Evolutionary conservation across 1,284 basidiomycete species (phyloP).

Genomic region (Sporisorium iseilematis-ciliati): DNA sequence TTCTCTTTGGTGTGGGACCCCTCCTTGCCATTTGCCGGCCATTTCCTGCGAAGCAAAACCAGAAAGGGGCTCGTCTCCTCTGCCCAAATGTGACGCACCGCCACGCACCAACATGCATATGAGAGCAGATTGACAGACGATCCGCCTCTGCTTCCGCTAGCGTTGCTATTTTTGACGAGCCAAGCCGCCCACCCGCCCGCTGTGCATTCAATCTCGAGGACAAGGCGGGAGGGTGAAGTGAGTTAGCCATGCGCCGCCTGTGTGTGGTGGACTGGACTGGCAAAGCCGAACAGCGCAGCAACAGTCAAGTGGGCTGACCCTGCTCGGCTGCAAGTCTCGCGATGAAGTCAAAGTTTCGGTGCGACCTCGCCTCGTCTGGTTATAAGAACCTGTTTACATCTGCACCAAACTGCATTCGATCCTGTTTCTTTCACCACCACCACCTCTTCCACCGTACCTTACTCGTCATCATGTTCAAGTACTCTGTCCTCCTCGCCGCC

Average conservation of each 20-base stretch:
- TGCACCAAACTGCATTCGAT: neutral
- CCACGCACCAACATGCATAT: neutral
- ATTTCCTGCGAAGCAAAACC: slow-evolving; percentile 1
- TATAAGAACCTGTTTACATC: slow-evolving; percentile 3
- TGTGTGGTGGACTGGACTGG: neutral
- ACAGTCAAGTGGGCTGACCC: no score
- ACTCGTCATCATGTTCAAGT: slow-evolving; percentile 40
- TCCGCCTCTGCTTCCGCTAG: neutral
- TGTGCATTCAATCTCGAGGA: neutral
- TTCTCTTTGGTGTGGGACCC: slow-evolving; percentile 1
- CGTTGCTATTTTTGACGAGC: slow-evolving; percentile 9
- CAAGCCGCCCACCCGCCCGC: slow-evolving; percentile 4
- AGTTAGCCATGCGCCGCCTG: slow-evolving; percentile 3
- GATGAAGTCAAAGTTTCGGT: no score
- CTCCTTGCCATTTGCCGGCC: slow-evolving; percentile 4
- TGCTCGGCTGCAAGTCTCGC: no score
- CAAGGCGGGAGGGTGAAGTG: no score
- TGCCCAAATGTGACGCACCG: no score
- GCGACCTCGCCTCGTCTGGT: neutral
- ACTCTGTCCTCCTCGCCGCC: slow-evolving; percentile 35
- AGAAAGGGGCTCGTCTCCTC: slow-evolving; percentile 3
- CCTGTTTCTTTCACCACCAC: slow-evolving; percentile 17
- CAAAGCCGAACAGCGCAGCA: neutral
- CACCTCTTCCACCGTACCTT: slow-evolving; percentile 7
- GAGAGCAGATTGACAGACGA: neutral